phyloP scores from a whole-genome alignment of 1,139 yeast species.

The Suhomyces maxii region DNA sequence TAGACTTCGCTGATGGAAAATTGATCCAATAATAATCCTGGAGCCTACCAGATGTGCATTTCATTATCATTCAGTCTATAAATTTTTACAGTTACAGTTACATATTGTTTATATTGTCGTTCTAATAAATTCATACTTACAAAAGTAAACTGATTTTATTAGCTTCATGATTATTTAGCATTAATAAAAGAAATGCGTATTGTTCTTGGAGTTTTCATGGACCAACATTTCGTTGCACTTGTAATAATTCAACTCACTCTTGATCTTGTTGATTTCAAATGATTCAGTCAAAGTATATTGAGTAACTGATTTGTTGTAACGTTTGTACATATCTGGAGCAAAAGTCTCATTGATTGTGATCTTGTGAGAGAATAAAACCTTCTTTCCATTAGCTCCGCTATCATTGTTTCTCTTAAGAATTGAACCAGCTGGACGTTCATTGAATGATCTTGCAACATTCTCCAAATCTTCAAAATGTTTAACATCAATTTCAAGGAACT shows the following conservation, averaged over 20 bases:
- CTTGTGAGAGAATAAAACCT: conserved; percentile 46
- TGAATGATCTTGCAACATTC: not conserved
- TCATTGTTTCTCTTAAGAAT: conserved; percentile 9
- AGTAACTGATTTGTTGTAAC: conserved; percentile 54
- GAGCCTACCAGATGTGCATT: too few species aligned
- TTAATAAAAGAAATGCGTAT: conserved; percentile 54
- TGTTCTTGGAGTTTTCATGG: conserved; percentile 50
- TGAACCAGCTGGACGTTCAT: conserved; percentile 1
- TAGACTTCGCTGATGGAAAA: too few species aligned
- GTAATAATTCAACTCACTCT: conserved; percentile 51
- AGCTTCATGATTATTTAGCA: not conserved
- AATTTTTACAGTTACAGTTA: too few species aligned
- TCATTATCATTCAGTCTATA: too few species aligned
- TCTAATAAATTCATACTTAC: too few species aligned
- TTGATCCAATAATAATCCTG: too few species aligned
- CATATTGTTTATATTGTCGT: too few species aligned
- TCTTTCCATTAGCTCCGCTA: conserved; percentile 14
- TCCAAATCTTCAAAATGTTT: conserved; percentile 31
- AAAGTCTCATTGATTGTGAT: conserved; percentile 49
- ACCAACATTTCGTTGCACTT: conserved; percentile 59
- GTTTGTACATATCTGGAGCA: conserved; percentile 48
- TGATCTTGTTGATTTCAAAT: conserved; percentile 44
- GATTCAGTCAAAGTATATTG: conserved; percentile 51
- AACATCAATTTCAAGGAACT: conserved; percentile 33
- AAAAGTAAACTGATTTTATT: too few species aligned